Evolutionary conservation across 192 early-diverging fungal genomes (phyloP).

Genomic region (Coemansia sp.): DNA sequence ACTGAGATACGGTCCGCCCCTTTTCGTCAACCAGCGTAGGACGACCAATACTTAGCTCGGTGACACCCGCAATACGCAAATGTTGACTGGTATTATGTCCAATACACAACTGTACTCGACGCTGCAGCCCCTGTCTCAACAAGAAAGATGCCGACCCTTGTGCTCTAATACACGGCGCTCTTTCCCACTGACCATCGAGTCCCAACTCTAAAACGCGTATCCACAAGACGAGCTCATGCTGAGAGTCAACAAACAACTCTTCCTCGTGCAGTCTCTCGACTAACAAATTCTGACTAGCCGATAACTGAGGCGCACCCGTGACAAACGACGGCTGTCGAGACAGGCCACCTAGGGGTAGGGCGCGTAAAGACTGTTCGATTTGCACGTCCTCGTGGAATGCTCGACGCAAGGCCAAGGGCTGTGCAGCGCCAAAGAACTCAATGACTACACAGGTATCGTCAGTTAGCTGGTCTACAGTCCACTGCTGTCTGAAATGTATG

Average conservation of each 20-base stretch:
- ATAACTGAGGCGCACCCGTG: neutral
- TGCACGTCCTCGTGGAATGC: conserved; percentile 54
- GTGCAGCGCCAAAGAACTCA: conserved; percentile 46
- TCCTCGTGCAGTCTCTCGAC: conserved; percentile 58
- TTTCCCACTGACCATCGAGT: conserved; percentile 62
- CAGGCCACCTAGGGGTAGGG: neutral
- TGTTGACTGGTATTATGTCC: conserved; percentile 70
- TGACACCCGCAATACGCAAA: conserved; percentile 54
- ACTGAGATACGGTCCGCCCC: conserved; percentile 36
- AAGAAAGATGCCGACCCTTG: conserved; percentile 51
- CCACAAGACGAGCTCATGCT: conserved; percentile 70
- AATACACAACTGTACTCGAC: conserved; percentile 66
- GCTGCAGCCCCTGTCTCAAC: conserved; percentile 76
- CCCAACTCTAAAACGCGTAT: conserved; percentile 69
- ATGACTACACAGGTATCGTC: conserved; percentile 31
- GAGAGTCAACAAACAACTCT: conserved; percentile 64
- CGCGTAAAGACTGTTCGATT: conserved; percentile 35
- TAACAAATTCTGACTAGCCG: conserved; percentile 38
- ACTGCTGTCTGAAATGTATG: conserved; percentile 46
- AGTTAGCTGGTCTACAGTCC: conserved; percentile 35
- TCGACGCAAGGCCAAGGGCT: conserved; percentile 31
- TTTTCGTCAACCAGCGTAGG: conserved; percentile 63
- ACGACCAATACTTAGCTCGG: conserved; percentile 18
- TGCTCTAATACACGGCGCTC: conserved; percentile 12
- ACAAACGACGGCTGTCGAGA: neutral